These are phyloP conservation scores for Panicum miliaceum DNA, from an alignment of 176 grass and related monocot genomes.

Conservation along the genomic window DNA sequence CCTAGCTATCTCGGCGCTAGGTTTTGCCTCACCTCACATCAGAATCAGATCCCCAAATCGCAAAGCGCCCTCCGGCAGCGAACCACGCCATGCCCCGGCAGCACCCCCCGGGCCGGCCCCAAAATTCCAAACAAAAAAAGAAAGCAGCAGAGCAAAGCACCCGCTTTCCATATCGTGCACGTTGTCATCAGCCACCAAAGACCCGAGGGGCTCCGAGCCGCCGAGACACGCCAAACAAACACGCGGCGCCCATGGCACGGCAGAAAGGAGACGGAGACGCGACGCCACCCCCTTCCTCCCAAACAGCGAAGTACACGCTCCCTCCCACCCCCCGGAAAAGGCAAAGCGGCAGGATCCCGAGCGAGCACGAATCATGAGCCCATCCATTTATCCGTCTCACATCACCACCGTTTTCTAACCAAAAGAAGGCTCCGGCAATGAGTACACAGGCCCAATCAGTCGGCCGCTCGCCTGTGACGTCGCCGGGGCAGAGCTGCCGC, in stretches of 20 bases:
- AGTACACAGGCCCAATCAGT: constrained; percentile 17
- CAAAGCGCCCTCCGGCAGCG: background rate
- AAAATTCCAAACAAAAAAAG: background rate
- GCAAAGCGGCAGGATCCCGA: background rate
- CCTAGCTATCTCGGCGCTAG: background rate
- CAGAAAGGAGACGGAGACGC: background rate
- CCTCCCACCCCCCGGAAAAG: background rate
- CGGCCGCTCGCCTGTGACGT: constrained; percentile 12
- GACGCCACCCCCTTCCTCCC: background rate
- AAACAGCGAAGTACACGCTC: constrained; percentile 31
- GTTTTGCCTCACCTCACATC: background rate
- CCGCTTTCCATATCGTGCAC: background rate
- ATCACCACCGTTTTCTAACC: constrained; percentile 12
- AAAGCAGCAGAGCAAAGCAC: too few species aligned
- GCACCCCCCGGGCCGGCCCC: background rate
- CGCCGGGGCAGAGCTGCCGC: background rate
- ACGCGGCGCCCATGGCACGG: background rate
- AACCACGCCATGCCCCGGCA: background rate
- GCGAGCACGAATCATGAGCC: background rate
- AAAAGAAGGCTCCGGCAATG: constrained; percentile 17
- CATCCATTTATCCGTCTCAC: background rate
- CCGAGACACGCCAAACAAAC: background rate
- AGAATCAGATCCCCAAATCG: background rate
- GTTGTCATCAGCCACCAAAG: constrained; percentile 18
- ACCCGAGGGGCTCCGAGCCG: too few species aligned